Conservation (phyloP, 148 eudicot genomes). For the Oxyria digyna region DNA sequence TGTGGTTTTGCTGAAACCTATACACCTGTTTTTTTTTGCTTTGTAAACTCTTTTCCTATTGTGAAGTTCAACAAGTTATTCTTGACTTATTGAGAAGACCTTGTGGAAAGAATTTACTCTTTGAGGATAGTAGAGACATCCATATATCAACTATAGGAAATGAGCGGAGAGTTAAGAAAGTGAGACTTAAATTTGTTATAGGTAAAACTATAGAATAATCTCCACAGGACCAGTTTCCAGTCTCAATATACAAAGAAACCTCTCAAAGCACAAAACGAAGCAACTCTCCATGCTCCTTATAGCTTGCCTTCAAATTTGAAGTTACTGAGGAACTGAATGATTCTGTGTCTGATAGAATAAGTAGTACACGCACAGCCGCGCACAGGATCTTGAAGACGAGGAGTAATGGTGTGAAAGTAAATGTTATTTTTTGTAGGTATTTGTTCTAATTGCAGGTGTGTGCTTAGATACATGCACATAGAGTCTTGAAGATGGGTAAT, state of each 20-base stretch:
- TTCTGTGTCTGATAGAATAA: neutral
- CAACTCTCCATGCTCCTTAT: neutral
- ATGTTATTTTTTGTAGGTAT: too few relatives aligned
- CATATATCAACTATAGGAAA: neutral
- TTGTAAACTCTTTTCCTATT: neutral
- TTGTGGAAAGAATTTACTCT: neutral
- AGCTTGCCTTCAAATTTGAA: neutral
- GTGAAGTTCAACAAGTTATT: neutral
- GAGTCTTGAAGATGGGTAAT: too few relatives aligned
- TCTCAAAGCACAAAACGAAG: neutral
- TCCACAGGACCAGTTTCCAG: neutral
- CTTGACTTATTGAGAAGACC: neutral
- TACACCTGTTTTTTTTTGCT: neutral
- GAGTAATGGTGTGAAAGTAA: too few relatives aligned
- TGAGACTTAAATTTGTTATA: neutral
- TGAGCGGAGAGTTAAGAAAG: neutral
- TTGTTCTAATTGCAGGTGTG: too few relatives aligned
- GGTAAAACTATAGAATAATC: neutral
- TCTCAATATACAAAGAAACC: neutral
- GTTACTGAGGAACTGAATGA: neutral
- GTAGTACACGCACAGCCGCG: neutral
- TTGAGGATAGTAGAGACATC: neutral
- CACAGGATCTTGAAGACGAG: neutral
- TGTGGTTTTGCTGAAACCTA: neutral
- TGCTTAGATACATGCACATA: too few relatives aligned